Conservation (phyloP, 176 grass and related monocot genomes). For the Eleusine coracana region DNA sequence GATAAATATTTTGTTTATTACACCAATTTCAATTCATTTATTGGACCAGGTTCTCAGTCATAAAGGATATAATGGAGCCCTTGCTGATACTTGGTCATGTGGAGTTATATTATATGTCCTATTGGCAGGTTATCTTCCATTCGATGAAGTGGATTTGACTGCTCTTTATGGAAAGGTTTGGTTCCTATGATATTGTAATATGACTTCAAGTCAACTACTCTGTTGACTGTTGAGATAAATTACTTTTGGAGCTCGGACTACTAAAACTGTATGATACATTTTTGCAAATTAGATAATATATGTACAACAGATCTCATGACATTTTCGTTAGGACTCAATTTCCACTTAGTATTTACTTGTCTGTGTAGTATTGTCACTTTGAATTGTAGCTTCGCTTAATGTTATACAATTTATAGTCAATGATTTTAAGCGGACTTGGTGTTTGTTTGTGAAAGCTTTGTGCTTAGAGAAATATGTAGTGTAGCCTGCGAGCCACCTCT, state of each 20-base stretch:
- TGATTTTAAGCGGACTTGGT: neutral
- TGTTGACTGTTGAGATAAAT: slow-evolving; percentile 1
- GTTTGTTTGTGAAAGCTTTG: slow-evolving; percentile 21
- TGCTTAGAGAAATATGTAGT: neutral
- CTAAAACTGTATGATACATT: neutral
- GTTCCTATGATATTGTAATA: slow-evolving; percentile 23
- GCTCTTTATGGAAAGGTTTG: slow-evolving; percentile 94
- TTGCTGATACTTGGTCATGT: slow-evolving; percentile 99
- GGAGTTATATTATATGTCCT: slow-evolving; percentile 96
- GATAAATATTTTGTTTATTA: slow-evolving; percentile 32
- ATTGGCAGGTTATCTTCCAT: slow-evolving; percentile 97
- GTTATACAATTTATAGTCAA: neutral
- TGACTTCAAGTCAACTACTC: neutral
- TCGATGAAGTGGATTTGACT: slow-evolving; percentile 96
- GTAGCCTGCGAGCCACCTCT: neutral
- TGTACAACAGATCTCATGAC: neutral
- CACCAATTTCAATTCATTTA: slow-evolving; percentile 4
- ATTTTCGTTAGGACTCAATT: neutral
- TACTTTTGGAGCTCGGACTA: neutral
- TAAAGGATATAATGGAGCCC: slow-evolving; percentile 93
- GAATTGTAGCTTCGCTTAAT: slow-evolving; percentile 3
- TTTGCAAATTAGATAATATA: neutral
- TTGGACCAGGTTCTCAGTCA: slow-evolving; percentile 80
- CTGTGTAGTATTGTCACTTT: no score
- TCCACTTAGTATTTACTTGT: neutral